These are phyloP conservation scores for Oryza rufipogon DNA, from an alignment of 176 grass and related monocot genomes.

Conservation along the genomic window DNA sequence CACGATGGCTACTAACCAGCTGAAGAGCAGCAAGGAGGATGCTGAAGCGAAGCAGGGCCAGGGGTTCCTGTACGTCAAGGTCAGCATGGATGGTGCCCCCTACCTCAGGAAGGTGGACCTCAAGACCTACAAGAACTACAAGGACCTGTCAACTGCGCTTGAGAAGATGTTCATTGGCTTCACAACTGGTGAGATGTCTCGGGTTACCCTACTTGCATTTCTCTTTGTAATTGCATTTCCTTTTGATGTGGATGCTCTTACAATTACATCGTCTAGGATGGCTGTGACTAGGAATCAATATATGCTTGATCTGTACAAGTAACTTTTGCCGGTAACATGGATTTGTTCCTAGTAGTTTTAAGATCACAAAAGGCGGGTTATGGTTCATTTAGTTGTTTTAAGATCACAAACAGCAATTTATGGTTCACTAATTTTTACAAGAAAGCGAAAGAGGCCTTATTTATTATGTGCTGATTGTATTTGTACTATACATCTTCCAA, in stretches of 20 bases:
- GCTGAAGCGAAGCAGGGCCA: slow-evolving; percentile 52
- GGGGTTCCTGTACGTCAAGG: slow-evolving; percentile 83
- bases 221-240: slow-evolving; percentile 3
- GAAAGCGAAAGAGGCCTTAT: background rate
- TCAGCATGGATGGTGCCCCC: slow-evolving; percentile 90
- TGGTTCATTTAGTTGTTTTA: background rate
- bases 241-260: slow-evolving; percentile 13
- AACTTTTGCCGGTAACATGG: background rate
- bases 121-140: slow-evolving; percentile 83
- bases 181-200: slow-evolving; percentile 67
- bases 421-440: background rate
- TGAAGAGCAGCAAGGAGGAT: slow-evolving; percentile 66
- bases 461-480: slow-evolving; percentile 27
- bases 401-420: background rate
- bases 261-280: background rate
- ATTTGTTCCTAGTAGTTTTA: background rate
- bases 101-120: slow-evolving; percentile 97
- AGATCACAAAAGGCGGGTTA: background rate
- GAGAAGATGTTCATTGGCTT: slow-evolving; percentile 96
- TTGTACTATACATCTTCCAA: background rate
- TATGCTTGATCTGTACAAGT: background rate
- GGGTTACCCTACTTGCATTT: background rate
- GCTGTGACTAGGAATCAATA: background rate
- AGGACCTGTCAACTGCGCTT: slow-evolving; percentile 80
- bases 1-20: slow-evolving; percentile 73